These are phyloP conservation scores for Aegilops sharonensis DNA, from an alignment of 176 grass and related monocot genomes.

Conservation along the genomic window DNA sequence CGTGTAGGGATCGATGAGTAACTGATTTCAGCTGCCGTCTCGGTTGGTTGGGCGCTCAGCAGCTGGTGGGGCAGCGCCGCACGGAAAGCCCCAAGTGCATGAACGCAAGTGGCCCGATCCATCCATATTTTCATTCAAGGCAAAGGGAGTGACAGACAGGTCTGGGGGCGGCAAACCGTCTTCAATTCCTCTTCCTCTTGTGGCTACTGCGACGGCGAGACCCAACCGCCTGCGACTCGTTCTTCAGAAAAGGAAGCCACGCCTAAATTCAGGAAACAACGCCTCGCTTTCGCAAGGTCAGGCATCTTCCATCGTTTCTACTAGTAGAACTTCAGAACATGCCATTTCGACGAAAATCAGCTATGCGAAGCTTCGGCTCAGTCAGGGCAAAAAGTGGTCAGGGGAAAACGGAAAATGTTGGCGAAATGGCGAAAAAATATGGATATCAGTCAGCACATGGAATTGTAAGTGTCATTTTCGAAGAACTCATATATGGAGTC, in stretches of 20 bases:
- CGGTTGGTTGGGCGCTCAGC: neutral
- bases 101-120: neutral
- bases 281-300: neutral
- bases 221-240: neutral
- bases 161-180: neutral
- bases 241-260: neutral
- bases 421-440: neutral
- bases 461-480: neutral
- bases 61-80: neutral
- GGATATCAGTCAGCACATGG: neutral
- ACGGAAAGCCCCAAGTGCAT: neutral
- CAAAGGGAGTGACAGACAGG: neutral
- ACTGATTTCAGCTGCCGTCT: neutral
- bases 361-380: neutral
- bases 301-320: neutral
- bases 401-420: neutral
- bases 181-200: conserved; percentile 5
- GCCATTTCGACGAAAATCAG: neutral
- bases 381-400: neutral
- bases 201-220: neutral
- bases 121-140: neutral
- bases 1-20: neutral
- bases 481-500: neutral
- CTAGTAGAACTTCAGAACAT: neutral
- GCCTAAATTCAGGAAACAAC: neutral